Evolutionary conservation across 1,284 basidiomycete genomes (phyloP).

Genomic region (Marasmius sp.): DNA sequence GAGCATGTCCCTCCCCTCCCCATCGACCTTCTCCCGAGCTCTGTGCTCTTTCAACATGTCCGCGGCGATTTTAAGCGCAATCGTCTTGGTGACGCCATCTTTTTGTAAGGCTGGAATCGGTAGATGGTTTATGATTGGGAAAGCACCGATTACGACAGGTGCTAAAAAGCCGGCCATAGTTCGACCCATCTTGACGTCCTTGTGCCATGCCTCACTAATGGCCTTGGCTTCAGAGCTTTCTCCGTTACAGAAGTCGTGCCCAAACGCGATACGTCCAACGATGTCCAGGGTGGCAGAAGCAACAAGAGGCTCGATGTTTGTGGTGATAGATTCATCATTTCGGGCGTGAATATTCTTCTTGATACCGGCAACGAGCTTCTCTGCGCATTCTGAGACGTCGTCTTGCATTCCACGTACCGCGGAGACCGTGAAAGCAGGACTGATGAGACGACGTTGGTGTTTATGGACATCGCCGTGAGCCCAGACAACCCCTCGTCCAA

Average conservation of each 20-base stretch:
- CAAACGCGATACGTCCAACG: conserved; percentile 31
- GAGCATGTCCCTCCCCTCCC: conserved; percentile 25
- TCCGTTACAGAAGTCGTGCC: conserved; percentile 26
- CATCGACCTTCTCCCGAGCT: background rate
- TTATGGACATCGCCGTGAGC: conserved; percentile 36
- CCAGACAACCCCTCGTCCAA: conserved; percentile 35
- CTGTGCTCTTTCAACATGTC: conserved; percentile 19
- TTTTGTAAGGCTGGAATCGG: conserved; percentile 28
- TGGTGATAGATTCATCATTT: background rate
- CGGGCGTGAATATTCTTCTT: background rate
- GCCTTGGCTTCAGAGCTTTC: conserved; percentile 26
- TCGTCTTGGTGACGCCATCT: conserved; percentile 29
- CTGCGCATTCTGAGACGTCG: conserved; percentile 25
- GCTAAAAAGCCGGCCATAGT: conserved; percentile 27
- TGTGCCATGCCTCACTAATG: conserved; percentile 26
- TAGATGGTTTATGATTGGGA: conserved; percentile 29
- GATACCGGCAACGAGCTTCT: conserved; percentile 16
- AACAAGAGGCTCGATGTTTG: background rate
- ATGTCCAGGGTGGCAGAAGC: conserved; percentile 24
- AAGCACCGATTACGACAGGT: conserved; percentile 27
- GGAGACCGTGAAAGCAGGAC: conserved; percentile 32
- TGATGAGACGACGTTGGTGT: conserved; percentile 27
- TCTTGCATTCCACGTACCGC: conserved; percentile 24
- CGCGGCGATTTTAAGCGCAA: conserved; percentile 22
- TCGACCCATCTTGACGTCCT: conserved; percentile 24